A percentile compares a stretch with the other conserved stretches of the same genome.
These are phyloP conservation scores for Trypanosoma lewisi DNA, from an alignment of 208 protist genomes.

Conservation along the genomic window DNA sequence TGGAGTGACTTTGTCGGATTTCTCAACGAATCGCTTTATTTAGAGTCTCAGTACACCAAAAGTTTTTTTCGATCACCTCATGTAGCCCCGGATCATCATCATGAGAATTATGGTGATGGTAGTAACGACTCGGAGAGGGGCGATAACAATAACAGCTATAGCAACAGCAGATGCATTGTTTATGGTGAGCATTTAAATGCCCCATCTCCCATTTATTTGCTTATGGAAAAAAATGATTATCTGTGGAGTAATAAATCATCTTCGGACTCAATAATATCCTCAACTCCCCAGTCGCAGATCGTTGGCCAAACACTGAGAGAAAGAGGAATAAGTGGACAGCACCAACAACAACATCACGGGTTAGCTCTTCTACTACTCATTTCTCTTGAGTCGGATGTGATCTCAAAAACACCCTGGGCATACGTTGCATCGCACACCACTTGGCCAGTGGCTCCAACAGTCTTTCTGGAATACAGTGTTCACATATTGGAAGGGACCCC, in stretches of 20 bases:
- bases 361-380: constrained; percentile 14
- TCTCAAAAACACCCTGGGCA: neutral
- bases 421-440: constrained; percentile 5
- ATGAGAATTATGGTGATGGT: neutral
- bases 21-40: constrained; percentile 22
- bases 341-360: constrained; percentile 11
- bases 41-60: constrained; percentile 19
- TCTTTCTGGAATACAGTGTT: constrained; percentile 5
- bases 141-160: too few species aligned
- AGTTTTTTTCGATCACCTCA: constrained; percentile 3
- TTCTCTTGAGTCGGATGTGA: constrained; percentile 5
- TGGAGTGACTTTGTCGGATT: constrained; percentile 20
- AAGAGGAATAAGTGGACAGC: too few species aligned
- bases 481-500: neutral
- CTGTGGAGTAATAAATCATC: neutral
- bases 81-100: neutral
- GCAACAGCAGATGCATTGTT: too few species aligned
- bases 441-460: constrained; percentile 12
- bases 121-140: neutral
- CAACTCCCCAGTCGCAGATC: neutral
- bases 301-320: neutral
- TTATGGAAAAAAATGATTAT: neutral
- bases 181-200: neutral
- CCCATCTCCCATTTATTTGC: constrained; percentile 10
- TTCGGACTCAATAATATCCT: neutral